Base-by-base conservation (phyloP, 768 basidiomycete species). In the Lentinula detonsa region DNA sequence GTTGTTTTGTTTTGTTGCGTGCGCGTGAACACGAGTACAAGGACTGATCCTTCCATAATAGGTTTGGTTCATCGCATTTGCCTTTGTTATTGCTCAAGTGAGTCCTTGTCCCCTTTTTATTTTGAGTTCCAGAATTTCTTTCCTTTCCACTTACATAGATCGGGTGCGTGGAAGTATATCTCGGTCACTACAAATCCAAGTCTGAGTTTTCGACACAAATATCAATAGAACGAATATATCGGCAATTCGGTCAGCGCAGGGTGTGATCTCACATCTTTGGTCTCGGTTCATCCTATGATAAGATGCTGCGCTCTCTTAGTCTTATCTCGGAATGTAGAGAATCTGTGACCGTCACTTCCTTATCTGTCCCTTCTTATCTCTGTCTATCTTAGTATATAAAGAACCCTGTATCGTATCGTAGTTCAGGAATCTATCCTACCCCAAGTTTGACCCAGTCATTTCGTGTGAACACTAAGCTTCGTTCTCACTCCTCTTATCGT, bases 201-300 rank as follows among this genome's bases (percentile, higher is more conserved):
- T 40, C 37, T 37, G 6, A 39, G 37, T 8, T 31, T 28, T 5
- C 18, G 40, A 56, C n/a, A 54, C 21, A 37, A 39, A 39, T 13
- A 8, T 39, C 37, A 5, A 23, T 34, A 87, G 86, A 16, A 90
- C 88, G 34, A 92, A 90, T 71, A 88, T 90, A 66, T 87, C 89
- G 9, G 91, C 90, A 93, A 93, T 74, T 86, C 88, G 4, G 83
- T 93, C 68, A 88, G 85, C 46, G 90, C 91, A 3, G 90, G 92
- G 13, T 91, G 90, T 67, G 91, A 93, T 71, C 72, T 93, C 65
- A 93, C 90, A 1, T 84, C 90, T 2, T 79, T 93, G 34, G 77
- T 84, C 92, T 59, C 85, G 85, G 52, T 93, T 84, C 73, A 84
- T 93, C 66, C 21, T 21, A 21, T 21, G 21, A 21, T 21, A 21